Evolutionary conservation across 371 early-diverging fungal species (phyloP).

Genomic region (Antonospora locustae): DNA sequence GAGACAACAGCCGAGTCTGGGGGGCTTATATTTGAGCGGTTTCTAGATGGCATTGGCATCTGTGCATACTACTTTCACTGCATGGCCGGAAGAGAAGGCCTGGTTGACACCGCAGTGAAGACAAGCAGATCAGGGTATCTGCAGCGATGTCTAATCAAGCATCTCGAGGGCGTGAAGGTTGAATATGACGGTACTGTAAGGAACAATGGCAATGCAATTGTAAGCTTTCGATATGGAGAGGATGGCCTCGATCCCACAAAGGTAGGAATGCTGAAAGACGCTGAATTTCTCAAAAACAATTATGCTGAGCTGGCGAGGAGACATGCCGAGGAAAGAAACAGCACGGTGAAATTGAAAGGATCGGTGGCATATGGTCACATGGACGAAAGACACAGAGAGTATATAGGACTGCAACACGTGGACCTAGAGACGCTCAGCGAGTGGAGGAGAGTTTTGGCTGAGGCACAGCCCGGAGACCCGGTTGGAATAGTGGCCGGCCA

Average conservation of each 20-base stretch:
- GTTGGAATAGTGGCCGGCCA: constrained; percentile 96
- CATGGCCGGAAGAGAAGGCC: constrained; percentile 99
- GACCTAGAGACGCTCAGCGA: background rate
- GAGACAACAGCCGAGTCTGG: constrained; percentile 75
- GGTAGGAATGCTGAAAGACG: constrained; percentile 61
- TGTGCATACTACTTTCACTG: constrained; percentile 69
- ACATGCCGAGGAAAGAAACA: constrained; percentile 62
- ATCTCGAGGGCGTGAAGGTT: constrained; percentile 82
- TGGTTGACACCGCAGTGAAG: constrained; percentile 99
- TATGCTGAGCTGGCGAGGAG: constrained; percentile 63
- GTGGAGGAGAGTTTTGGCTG: constrained; percentile 9
- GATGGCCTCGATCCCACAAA: constrained; percentile 92
- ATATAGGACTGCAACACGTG: background rate
- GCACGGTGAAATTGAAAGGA: constrained; percentile 2
- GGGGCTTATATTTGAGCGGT: constrained; percentile 89
- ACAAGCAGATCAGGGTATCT: constrained; percentile 96
- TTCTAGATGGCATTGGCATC: constrained; percentile 93
- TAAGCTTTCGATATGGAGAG: constrained; percentile 96
- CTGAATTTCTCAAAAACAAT: constrained; percentile 62
- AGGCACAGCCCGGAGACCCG: constrained; percentile 83
- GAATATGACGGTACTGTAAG: constrained; percentile 90
- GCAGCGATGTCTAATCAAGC: constrained; percentile 97
- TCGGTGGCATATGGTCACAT: background rate
- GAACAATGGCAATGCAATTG: constrained; percentile 73
- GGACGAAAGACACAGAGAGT: constrained; percentile 10